Evolutionary conservation across 2,329 filamentous ascomycete species (phyloP).

Genomic region (Arthrinium phaeospermum): DNA sequence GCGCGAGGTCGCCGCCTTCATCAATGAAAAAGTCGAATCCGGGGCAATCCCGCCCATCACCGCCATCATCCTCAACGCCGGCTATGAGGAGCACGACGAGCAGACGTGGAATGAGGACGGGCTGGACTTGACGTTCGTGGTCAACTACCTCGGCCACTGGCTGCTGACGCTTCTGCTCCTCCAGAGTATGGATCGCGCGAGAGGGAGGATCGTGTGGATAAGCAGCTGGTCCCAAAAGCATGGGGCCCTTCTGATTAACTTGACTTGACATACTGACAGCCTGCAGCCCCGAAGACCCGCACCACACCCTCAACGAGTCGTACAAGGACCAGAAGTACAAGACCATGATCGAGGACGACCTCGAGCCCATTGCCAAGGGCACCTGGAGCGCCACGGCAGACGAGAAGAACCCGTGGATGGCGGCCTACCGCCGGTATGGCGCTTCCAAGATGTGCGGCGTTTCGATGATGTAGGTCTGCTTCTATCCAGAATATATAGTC

Average conservation of each 20-base stretch:
- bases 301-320: neutral
- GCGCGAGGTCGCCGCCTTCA: neutral
- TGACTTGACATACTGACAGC: neutral
- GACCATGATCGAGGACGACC: neutral
- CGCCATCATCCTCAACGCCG: constrained; percentile 21
- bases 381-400: neutral
- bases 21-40: neutral
- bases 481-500: neutral
- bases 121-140: constrained; percentile 11
- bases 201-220: neutral
- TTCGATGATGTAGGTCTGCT: neutral
- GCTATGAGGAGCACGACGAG: constrained; percentile 5
- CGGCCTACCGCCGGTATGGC: neutral
- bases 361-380: neutral
- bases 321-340: neutral
- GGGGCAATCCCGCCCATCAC: constrained; percentile 9
- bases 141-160: constrained; percentile 22
- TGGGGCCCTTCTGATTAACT: neutral
- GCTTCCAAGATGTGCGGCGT: neutral
- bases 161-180: constrained; percentile 20
- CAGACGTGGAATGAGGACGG: constrained; percentile 20
- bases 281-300: neutral
- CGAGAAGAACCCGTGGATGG: neutral
- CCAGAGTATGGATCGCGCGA: constrained; percentile 5
- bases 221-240: neutral